Evolutionary conservation across 257 asterid species (phyloP).

Genomic region (Nicotiana undulata): DNA sequence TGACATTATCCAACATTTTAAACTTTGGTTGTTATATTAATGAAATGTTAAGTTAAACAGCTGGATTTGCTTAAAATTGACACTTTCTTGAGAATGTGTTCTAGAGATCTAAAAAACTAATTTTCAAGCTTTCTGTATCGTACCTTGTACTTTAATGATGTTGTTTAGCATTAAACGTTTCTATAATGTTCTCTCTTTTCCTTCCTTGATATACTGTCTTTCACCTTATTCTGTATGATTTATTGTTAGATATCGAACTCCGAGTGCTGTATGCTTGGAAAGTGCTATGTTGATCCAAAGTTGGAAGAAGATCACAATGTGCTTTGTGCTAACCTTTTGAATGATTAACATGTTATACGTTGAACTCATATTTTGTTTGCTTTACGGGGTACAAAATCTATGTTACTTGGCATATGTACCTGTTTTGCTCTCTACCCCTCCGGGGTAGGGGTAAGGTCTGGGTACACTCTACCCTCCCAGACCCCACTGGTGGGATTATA

Average conservation of each 20-base stretch:
- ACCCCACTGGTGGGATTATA: no score
- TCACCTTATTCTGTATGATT: neutral
- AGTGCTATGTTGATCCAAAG: neutral
- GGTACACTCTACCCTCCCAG: no score
- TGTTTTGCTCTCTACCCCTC: no score
- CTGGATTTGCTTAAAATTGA: neutral
- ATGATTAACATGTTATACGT: neutral
- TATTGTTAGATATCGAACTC: neutral
- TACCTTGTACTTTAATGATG: neutral
- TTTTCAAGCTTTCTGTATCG: neutral
- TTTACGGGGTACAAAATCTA: neutral
- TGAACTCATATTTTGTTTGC: neutral
- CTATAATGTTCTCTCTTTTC: neutral
- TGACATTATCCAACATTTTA: conserved; percentile 1
- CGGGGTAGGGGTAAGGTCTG: no score
- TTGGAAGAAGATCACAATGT: neutral
- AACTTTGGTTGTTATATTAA: conserved; percentile 4
- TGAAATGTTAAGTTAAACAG: neutral
- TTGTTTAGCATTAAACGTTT: neutral
- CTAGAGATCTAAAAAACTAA: neutral
- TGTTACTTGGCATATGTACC: neutral
- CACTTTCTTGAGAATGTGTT: neutral
- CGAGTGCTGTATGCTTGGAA: neutral
- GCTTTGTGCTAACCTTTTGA: neutral
- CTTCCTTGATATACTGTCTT: neutral